A percentile compares a stretch with the other conserved stretches of the same genome.
Conservation (phyloP, 352 stramenopile species). For the Pythium aristosporum region DNA sequence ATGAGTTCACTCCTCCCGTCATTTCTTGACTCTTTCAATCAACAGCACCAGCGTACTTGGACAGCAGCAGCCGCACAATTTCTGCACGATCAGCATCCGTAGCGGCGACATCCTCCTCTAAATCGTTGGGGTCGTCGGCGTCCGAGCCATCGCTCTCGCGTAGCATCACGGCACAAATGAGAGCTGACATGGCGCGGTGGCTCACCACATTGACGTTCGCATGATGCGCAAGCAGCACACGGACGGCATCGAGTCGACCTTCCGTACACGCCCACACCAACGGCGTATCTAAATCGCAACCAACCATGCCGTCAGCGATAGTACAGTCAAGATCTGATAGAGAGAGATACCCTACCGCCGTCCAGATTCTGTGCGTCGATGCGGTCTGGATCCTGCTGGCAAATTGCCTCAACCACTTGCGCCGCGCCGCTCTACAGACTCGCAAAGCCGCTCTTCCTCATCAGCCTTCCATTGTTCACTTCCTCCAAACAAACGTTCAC, state of each 20-base stretch:
- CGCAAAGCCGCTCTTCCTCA: background rate
- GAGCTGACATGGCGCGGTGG: slow-evolving; percentile 62
- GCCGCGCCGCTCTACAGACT: slow-evolving; percentile 52
- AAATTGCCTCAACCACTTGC: slow-evolving; percentile 69
- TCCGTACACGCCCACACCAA: slow-evolving; percentile 84
- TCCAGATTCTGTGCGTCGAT: slow-evolving; percentile 78
- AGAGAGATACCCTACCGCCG: slow-evolving; percentile 29
- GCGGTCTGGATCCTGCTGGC: slow-evolving; percentile 46
- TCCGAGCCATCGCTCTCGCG: slow-evolving; percentile 49
- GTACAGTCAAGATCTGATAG: background rate
- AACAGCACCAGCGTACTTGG: slow-evolving; percentile 30
- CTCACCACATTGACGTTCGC: slow-evolving; percentile 72
- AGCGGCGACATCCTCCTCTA: slow-evolving; percentile 44
- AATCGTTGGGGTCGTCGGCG: slow-evolving; percentile 42
- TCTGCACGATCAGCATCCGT: slow-evolving; percentile 43
- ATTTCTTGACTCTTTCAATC: background rate
- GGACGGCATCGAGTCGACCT: slow-evolving; percentile 62
- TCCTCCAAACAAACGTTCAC: background rate
- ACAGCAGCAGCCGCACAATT: slow-evolving; percentile 61
- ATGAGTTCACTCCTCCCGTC: background rate
- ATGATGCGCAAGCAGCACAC: slow-evolving; percentile 55
- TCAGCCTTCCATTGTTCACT: background rate
- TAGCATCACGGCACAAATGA: slow-evolving; percentile 81
- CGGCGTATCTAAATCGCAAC: slow-evolving; percentile 46
- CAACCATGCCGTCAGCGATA: slow-evolving; percentile 4